Evolutionary conservation across 768 basidiomycete species (phyloP), one percentile per base, ranked within the genome.

Genomic region (Cubamyces sp.): DNA sequence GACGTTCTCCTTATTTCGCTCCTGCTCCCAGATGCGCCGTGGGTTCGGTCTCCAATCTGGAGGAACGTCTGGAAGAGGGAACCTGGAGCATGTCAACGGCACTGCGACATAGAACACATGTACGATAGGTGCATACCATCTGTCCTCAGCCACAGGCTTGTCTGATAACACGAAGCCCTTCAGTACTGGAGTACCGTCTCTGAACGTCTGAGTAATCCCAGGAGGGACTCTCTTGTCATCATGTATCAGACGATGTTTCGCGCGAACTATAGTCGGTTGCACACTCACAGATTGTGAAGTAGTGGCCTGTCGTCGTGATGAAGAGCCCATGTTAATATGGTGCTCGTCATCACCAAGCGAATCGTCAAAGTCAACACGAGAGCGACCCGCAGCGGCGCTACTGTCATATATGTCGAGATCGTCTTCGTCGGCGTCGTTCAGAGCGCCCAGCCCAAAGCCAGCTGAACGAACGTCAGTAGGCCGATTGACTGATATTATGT

Each of bases 351-450:
- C 88, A 1, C 78, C 80, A 16, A 88, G 87, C 18, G 74, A 74
- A 30, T 77, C 76, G 66, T 94, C 90, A 68, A 88, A 91, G 7
- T 90, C 89, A 46, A 84, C 78, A 41, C 83, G 79, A 60, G 76
- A 82, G 62, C 80, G 76, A 16, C 77, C 74, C 1, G 66, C 68
- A 0, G 67, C 70, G 11, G 55, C 51, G 0, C 70, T 28, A 41
- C 78, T 75, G 66, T 93, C 92, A 66, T 95, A 96, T 5, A 94
- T 79, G 66, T 95, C 93, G 37, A 92, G 54, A 70, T 95, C 95
- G 70, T 98, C 95, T 49, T 96, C 93, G 51, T 98, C 96, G 2
- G 93, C 95, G 57, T 97, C 95, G 69, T 96, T 97, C 18, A 94
- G 74, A 1, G 91, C 92, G 5, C 94, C 93, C 18, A 96, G 78